Conservation (phyloP, 208 protist genomes). For the Phytomonas francai region DNA sequence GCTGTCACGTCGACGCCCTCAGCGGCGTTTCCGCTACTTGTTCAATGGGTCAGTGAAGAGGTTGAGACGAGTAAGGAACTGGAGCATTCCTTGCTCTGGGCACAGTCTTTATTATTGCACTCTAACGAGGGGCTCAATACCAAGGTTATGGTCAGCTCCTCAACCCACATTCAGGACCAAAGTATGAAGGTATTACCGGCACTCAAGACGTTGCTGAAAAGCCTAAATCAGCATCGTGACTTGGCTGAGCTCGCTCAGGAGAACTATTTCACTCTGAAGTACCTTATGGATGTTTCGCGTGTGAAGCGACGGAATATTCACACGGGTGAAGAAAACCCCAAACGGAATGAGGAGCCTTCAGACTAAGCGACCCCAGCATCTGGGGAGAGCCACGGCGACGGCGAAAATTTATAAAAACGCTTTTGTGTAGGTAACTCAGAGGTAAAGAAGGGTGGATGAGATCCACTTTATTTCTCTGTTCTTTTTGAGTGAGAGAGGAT, state of each 20-base stretch:
- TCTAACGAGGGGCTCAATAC: constrained; percentile 61
- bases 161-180: constrained; percentile 1
- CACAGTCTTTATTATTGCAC: constrained; percentile 77
- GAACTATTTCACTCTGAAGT: constrained; percentile 85
- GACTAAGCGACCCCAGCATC: background rate
- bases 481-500: background rate
- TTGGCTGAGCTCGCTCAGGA: constrained; percentile 64
- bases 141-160: constrained; percentile 8
- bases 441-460: background rate
- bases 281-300: constrained; percentile 64
- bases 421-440: background rate
- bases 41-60: constrained; percentile 78
- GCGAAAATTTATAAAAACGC: background rate
- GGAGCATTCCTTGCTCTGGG: constrained; percentile 78
- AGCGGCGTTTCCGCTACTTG: constrained; percentile 48
- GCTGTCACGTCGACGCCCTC: constrained; percentile 67
- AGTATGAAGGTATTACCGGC: constrained; percentile 29
- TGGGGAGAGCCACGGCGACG: background rate
- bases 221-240: constrained; percentile 52
- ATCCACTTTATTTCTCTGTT: background rate
- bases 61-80: constrained; percentile 52
- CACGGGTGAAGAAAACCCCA: constrained; percentile 15
- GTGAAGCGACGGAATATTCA: constrained; percentile 49
- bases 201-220: constrained; percentile 62
- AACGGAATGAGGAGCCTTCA: constrained; percentile 5